Base-by-base conservation (phyloP, 371 early-diverging fungal genomes). In the Rhizopus arrhizus region DNA sequence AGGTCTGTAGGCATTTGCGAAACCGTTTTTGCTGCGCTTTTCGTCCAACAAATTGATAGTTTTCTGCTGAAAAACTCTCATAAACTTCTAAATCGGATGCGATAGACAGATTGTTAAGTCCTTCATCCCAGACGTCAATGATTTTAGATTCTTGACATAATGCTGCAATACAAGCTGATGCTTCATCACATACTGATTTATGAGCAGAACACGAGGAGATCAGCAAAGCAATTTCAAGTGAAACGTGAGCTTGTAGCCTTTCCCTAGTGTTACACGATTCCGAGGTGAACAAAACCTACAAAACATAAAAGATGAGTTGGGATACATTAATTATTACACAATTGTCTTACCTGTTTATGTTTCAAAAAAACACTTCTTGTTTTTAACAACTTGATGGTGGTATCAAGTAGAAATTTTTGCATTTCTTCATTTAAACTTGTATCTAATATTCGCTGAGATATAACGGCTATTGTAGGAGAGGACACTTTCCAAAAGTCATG, bases 21-120 rank as follows among this genome's bases (percentile, higher is more conserved):
- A 91, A 81, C 4, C 87, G 77, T 57, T 93, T 91, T 63, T 95
- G 93, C 61, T 89, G 87, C 0, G 88, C 92, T 31, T 88, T 83
- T 32, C 86, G 77, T 9, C 89, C 91, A 57, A 88, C 71, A 33
- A 86, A 80, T 12, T 87, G 66, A 0, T 76, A 78, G 49, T 78
- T 78, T 2, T 78, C 78, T 4, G 73, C 75, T 3, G 80, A 85
- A 52, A 94, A 68, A 8, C 89, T 90, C 33, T 80, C 68, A 64
- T 92, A 94, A 5, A 90, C 82, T 0, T 76, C 66, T 16, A 88
- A 68, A 59, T 91, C 91, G 43, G 86, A 86, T 8, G 84, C 62
- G 5, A 92, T 69, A 2, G 91, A 83, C 3, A 87, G 70, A 22
- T 78, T 75, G 16, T 74, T 77, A 3, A 72, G 64, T 35, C 77